Base-by-base conservation (phyloP, 768 basidiomycete genomes). In the Pisolithus microcarpus region DNA sequence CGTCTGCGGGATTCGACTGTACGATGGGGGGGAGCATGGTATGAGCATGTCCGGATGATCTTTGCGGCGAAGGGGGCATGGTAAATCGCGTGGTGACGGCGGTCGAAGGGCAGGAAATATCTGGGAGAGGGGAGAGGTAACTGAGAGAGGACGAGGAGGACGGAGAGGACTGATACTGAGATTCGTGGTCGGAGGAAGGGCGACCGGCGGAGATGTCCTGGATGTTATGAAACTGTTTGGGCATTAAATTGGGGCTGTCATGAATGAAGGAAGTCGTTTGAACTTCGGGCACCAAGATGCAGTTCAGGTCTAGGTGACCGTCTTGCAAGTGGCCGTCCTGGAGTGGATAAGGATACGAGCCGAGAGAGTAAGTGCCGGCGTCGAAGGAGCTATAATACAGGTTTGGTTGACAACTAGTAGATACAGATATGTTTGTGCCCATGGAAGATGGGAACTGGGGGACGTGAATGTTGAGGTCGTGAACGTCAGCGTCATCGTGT, bases 381-480 rank as follows among this genome's bases (percentile, higher is more conserved):
- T 60, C 10, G 53, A 68, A 64, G 24, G 64, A 28, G 60, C 46
- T 65, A 66, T 68, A 67, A 67, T 67, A 67, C 64, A 67, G 26
- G 48, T 51, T 51, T 38, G 42, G 38, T 4, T 60, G 37, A 13
- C 62, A 66, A 45, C 62, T 66, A 57, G 66, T 56, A 49, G 66
- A 67, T 68, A 66, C 67, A 66, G 60, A 38, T 38, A 62, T 49
- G 52, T 13, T 49, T 51, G 58, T 52, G 46, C 54, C 48, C 47
- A 62, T 55, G 52, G 53, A 10, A 31, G 31, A 18, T 44, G 55
- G 7, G 44, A 65, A 69, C 26, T 56, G 49, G 43, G 55, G 19
- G 55, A 49, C 55, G 46, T 67, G 65, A 56, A 69, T 56, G 65
- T 58, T 51, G 56, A 68, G 63, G 66, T 67, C 67, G 53, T 64